Base-by-base conservation (phyloP, 768 basidiomycete species). In the Psilocybe cubensis region DNA sequence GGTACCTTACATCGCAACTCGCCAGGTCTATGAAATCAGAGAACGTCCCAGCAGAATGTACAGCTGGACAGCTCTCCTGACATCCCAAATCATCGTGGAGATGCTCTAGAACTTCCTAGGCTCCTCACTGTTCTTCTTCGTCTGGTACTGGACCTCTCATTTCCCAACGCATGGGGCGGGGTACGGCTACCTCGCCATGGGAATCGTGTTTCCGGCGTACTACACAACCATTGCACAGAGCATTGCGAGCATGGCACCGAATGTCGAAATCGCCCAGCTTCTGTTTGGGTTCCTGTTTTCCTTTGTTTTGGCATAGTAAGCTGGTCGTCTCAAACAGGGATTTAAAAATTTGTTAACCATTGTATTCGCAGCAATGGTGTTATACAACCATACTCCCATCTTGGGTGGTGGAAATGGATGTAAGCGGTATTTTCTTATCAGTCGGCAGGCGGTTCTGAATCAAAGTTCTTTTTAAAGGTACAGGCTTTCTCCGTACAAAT, bases 351-450 rank as follows among this genome's bases (percentile, higher is more conserved):
- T 21, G 20, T 44, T 21, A 44, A 21, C 42, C 42, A 23, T n/a
- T 20, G 17, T 20, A 10, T n/a, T 44, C 23, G 9, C 18, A 48
- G 46, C 18, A 48, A 48, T 31, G 46, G 46, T 28, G 28, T 48
- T 10, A 48, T 48, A 3, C 88, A 89, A 63, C 87, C 87, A 3
- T 85, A 74, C 63, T 60, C 75, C 8, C 73, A 75, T 7, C 79
- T 89, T 2, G 81, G 82, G 12, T 86, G 85, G 82, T 89, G 87
- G 88, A 66, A 70, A 50, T 89, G 87, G 86, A 86, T 88, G 46
- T 48, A 29, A 18, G 46, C 4, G n/a, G n/a, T 6, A 12, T 2
- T n/a, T 48, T n/a, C n/a, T 31, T 6, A n/a, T 17, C 14, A 17
- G 10, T 18, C 21, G 11, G 18, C 4, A n/a, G 3, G 11, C 8